Conservation (phyloP, 306 rosid species). For the Psophocarpus tetragonolobus region DNA sequence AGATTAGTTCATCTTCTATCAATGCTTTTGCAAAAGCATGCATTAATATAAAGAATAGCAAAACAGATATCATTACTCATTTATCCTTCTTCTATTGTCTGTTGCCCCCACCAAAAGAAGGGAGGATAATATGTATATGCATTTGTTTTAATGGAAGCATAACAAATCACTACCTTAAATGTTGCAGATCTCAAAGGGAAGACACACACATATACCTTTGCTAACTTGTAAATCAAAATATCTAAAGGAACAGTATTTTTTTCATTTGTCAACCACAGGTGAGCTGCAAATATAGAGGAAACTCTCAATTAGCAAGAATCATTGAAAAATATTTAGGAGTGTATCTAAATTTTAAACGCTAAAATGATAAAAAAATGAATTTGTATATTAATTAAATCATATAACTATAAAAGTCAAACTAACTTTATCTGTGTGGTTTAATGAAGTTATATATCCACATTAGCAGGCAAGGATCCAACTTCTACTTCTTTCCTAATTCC, state of each 20-base stretch:
- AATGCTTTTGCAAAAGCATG: constrained; percentile 92
- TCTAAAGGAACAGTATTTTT: constrained; percentile 68
- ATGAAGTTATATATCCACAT: constrained; percentile 43
- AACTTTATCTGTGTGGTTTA: no score
- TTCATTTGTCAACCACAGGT: constrained; percentile 91
- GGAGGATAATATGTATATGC: constrained; percentile 11
- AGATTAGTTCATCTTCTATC: constrained; percentile 77
- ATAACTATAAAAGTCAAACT: not conserved
- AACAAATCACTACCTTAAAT: constrained; percentile 63
- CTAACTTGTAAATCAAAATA: constrained; percentile 75
- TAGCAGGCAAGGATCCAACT: constrained; percentile 75
- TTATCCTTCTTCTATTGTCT: constrained; percentile 3
- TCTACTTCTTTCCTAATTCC: constrained; percentile 72
- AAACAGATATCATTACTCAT: constrained; percentile 22
- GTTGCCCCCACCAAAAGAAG: not conserved
- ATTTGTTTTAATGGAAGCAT: constrained; percentile 15
- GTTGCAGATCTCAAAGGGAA: constrained; percentile 85
- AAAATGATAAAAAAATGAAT: constrained; percentile 16
- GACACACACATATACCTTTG: constrained; percentile 71
- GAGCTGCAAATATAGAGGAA: constrained; percentile 66
- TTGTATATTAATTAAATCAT: constrained; percentile 16
- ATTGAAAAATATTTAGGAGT: not conserved
- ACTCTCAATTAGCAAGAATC: constrained; percentile 31
- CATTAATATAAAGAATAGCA: constrained; percentile 31
- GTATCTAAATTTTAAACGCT: constrained; percentile 1